These are phyloP conservation scores for Rhododendron mucronatum DNA, from an alignment of 148 eudicot genomes.

Conservation along the genomic window DNA sequence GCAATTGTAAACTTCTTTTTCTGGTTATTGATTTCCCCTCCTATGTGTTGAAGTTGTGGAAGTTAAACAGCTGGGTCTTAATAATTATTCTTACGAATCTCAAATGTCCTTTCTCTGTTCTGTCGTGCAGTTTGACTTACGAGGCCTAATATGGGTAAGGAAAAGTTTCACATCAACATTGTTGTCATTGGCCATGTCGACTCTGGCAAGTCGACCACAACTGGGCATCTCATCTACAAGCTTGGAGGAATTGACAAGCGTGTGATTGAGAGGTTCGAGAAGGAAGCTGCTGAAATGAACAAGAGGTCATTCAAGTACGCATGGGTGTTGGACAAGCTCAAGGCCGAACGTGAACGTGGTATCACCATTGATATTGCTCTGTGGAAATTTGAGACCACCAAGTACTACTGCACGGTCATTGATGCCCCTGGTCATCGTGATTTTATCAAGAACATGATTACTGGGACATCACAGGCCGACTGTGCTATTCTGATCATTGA, in stretches of 20 bases:
- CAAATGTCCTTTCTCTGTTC: background rate
- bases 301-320: conserved; percentile 41
- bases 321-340: conserved; percentile 47
- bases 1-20: background rate
- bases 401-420: too few species aligned
- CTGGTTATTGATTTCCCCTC: background rate
- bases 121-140: background rate
- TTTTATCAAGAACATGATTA: too few species aligned
- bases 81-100: background rate
- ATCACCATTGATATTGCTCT: conserved; percentile 55
- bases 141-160: conserved; percentile 20
- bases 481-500: too few species aligned
- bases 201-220: conserved; percentile 36
- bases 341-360: conserved; percentile 64
- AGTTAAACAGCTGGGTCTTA: background rate
- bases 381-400: conserved; percentile 40
- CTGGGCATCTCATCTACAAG: conserved; percentile 40
- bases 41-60: background rate
- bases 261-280: conserved; percentile 38
- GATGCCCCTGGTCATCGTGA: too few species aligned
- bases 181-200: conserved; percentile 39
- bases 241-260: conserved; percentile 44
- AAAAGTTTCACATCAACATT: conserved; percentile 26
- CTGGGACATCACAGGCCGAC: too few species aligned
- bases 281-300: conserved; percentile 44